Base-by-base conservation (phyloP, 306 rosid genomes). In the Rubus idaeus region DNA sequence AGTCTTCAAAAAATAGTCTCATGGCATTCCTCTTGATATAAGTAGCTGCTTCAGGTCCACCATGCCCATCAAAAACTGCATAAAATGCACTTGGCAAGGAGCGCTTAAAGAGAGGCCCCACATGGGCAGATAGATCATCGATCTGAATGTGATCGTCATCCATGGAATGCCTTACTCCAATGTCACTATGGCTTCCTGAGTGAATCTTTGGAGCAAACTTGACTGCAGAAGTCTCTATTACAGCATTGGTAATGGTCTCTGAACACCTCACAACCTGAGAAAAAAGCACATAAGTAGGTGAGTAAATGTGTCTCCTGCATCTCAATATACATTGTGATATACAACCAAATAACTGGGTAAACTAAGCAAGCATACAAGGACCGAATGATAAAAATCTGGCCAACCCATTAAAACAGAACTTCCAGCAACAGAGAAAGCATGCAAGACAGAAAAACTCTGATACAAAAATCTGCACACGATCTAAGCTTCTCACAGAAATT, bases 41-140 rank as follows among this genome's bases (percentile, higher is more conserved):
- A 23, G 90, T 70, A 75, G 98, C 97, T 40, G 97, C 98, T 12
- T 87, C 89, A 56, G 96, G 91, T n/a, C 98, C 98, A 23, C 90
- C 97, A 61, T 95, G 98, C 52, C 98, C 98, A 67, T 95, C 98
- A 78, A 95, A 90, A 64, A 95, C 90, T 3, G 92, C 98, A 87
- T 95, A 95, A 79, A 95, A 95, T 1, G 96, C 90, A 79, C 90
- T 81, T 0, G 90, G 93, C 70, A 80, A 73, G 1, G 90, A 83
- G 60, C 41, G 84, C 69, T 84, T 82, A 76, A 81, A 86, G 78
- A 84, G 75, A 85, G 89, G 72, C 74, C 90, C 88, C 64, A 88
- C 85, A 71, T 85, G 89, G 57, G 85, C 79, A 77, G 96, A 91
- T 18, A 95, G 88, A 81, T 95, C 96, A 68, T 95, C 98, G 0